Evolutionary conservation across 139 green algal genomes (phyloP), one percentile per base, ranked within the genome.

Genomic region (Chlorella ohadii): DNA sequence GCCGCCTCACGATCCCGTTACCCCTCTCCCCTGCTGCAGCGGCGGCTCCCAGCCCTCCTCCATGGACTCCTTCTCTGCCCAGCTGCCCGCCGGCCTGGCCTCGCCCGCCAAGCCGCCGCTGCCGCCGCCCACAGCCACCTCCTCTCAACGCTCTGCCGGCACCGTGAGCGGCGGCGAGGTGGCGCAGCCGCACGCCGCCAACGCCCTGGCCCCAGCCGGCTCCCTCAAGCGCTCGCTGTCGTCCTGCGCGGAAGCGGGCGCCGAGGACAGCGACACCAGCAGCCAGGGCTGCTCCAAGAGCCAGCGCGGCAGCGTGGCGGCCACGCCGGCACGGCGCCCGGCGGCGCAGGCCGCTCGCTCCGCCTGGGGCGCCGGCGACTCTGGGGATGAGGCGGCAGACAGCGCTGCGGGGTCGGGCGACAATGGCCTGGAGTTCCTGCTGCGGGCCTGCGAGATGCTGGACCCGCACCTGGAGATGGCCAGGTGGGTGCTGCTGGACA

Each of bases 121-220:
- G 39, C n/a, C 41, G 12, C 39, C 39, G 1, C 25, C 41, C 38
- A 83, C 55, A 41, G 57, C 76, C 19, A 61, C 61, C 17, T 83
- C 78, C 63, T 75, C 63, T 63, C 78, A 75, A 41, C 78, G 78
- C 63, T 75, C 63, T 44, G 78, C 63, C 13, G 78, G 78, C 78
- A 83, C 78, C 27, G 78, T 83, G n/a, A 72, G 57, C 28, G 76
- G 76, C 36, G 76, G 76, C 76, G 78, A 83, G 63, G 78, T 83
- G 63, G 78, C 38, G n/a, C 78, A 73, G 20, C 39, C 28, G 36
- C 41, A 39, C 27, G 19, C n/a, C n/a, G 68, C 36, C 38, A 61
- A 39, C 1, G 9, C 38, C 22, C 38, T 31, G 12, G 28, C 76
- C 5, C 23, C 76, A 27, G 44, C 76, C 16, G 17, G 36, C 76